Conservation (phyloP, 805 yeast genomes). For the Lachancea nothofagi region DNA sequence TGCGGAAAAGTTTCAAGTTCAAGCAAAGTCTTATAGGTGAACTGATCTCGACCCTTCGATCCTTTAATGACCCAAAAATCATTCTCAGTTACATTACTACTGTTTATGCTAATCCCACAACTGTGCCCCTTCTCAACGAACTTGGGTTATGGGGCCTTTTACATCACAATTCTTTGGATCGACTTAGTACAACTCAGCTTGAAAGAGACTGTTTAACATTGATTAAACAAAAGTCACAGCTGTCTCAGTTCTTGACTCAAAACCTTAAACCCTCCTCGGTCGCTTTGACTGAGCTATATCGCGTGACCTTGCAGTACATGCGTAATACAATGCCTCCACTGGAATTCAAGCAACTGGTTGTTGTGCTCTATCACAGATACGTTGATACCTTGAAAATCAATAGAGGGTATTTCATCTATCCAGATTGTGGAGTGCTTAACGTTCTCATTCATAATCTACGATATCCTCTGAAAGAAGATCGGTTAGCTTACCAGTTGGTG, state of each 20-base stretch:
- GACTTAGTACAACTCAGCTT: slow-evolving; percentile 9
- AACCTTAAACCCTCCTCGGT: slow-evolving; percentile 14
- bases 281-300: slow-evolving; percentile 24
- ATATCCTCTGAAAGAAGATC: slow-evolving; percentile 16
- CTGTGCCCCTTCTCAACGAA: slow-evolving; percentile 21
- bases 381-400: slow-evolving; percentile 7
- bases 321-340: slow-evolving; percentile 10
- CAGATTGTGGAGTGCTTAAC: slow-evolving; percentile 22
- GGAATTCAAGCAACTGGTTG: slow-evolving; percentile 15
- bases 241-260: slow-evolving; percentile 13
- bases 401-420: slow-evolving; percentile 5
- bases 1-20: slow-evolving; percentile 14
- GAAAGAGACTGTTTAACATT: slow-evolving; percentile 7
- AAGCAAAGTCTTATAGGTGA: slow-evolving; percentile 20
- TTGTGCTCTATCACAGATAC: slow-evolving; percentile 18
- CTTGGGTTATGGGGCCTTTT: slow-evolving; percentile 28
- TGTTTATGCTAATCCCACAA: slow-evolving; percentile 11
- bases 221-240: slow-evolving; percentile 5
- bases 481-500: slow-evolving; percentile 23
- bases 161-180: slow-evolving; percentile 16
- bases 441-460: slow-evolving; percentile 19
- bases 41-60: slow-evolving; percentile 19
- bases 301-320: slow-evolving; percentile 15
- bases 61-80: slow-evolving; percentile 29
- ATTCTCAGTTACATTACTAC: slow-evolving; percentile 21